phyloP scores from a whole-genome alignment of 495 filamentous ascomycete genomes.

The Aspergillus cavernicola region DNA sequence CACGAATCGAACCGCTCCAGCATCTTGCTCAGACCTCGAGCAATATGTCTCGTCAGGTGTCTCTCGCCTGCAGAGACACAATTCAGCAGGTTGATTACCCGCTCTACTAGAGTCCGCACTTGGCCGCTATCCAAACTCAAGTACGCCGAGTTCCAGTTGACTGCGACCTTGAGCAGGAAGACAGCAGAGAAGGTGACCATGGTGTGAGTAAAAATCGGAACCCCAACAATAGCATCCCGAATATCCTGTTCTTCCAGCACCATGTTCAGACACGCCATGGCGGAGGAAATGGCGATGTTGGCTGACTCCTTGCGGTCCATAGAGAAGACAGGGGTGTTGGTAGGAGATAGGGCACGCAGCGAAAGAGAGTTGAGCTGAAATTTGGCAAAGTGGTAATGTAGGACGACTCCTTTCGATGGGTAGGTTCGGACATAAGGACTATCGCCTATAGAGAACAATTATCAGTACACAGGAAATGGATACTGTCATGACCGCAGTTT shows the following conservation, averaged over 20 bases:
- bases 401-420: conserved; percentile 54
- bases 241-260: conserved; percentile 55
- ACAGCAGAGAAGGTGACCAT: conserved; percentile 60
- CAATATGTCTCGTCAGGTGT: conserved; percentile 52
- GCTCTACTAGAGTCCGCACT: conserved; percentile 46
- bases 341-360: conserved; percentile 48
- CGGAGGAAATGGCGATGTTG: conserved; percentile 54
- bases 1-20: conserved; percentile 45
- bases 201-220: conserved; percentile 57
- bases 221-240: conserved; percentile 56
- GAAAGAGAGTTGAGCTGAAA: conserved; percentile 58
- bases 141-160: conserved; percentile 52
- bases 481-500: background rate
- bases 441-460: conserved; percentile 28
- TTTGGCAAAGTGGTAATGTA: conserved; percentile 61
- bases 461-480: background rate
- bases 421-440: conserved; percentile 54
- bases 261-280: conserved; percentile 52
- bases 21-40: conserved; percentile 52
- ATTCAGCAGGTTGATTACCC: conserved; percentile 49
- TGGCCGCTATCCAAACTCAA: conserved; percentile 40
- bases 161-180: conserved; percentile 54
- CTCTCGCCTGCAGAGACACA: conserved; percentile 50
- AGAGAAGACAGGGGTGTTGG: conserved; percentile 49
- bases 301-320: conserved; percentile 52